These are phyloP conservation scores for Pythium dissotocum DNA, from an alignment of 352 stramenopile species.

Conservation along the genomic window DNA sequence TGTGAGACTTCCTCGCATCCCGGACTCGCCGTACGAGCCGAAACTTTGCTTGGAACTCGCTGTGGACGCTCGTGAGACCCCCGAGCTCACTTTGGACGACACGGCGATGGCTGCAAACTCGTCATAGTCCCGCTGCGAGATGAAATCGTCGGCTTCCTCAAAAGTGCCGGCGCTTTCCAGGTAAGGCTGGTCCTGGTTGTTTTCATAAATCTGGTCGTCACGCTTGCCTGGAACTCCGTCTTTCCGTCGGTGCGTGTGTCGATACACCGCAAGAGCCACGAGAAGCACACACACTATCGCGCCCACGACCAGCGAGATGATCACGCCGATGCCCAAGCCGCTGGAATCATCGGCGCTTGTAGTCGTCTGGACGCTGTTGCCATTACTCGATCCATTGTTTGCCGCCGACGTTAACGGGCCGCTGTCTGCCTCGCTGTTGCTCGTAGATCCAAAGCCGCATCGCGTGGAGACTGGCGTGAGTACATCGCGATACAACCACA, in stretches of 20 bases:
- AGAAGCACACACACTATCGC: constrained; percentile 16
- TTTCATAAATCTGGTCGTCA: background rate
- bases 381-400: too few species aligned
- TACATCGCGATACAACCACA: background rate
- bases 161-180: background rate
- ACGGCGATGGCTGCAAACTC: constrained; percentile 13
- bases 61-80: constrained; percentile 11
- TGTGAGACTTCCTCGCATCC: background rate
- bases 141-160: constrained; percentile 8
- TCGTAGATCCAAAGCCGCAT: background rate
- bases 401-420: too few species aligned
- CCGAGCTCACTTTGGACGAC: constrained; percentile 15
- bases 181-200: background rate
- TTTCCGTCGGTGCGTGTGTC: background rate
- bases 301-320: constrained; percentile 1
- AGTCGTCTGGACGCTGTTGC: background rate
- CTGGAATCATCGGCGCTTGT: background rate
- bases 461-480: background rate
- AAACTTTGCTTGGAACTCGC: constrained; percentile 10
- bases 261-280: constrained; percentile 4
- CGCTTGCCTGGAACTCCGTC: background rate
- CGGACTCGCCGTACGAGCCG: background rate
- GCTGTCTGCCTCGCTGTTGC: too few species aligned
- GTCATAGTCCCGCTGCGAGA: constrained; percentile 2
- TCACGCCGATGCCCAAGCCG: background rate